A percentile compares a stretch with the other conserved stretches of the same genome.
Conservation (phyloP, 2,329 filamentous ascomycete species). For the Neofusicoccum laricinum region DNA sequence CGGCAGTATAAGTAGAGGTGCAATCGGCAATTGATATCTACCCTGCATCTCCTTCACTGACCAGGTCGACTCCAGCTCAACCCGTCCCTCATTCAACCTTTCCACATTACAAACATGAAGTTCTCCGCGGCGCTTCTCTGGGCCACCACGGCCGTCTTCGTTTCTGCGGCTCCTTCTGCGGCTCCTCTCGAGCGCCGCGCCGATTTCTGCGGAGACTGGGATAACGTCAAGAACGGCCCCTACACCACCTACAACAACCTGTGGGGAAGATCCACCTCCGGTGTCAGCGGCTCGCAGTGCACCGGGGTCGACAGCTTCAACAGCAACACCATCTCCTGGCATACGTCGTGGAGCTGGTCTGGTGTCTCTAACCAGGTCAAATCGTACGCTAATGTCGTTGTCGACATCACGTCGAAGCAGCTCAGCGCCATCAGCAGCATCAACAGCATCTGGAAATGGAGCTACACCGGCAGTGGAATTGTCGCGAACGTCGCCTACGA, state of each 20-base stretch:
- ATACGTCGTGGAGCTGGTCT: slow-evolving; percentile 42
- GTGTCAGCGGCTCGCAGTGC: slow-evolving; percentile 46
- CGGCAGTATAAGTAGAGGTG: background rate
- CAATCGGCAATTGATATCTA: too few relatives aligned
- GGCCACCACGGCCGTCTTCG: slow-evolving; percentile 27
- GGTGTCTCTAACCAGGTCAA: slow-evolving; percentile 39
- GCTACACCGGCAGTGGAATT: slow-evolving; percentile 48
- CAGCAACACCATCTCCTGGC: slow-evolving; percentile 41
- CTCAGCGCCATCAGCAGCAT: slow-evolving; percentile 41
- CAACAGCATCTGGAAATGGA: slow-evolving; percentile 47
- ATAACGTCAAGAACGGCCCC: slow-evolving; percentile 23
- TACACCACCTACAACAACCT: slow-evolving; percentile 41
- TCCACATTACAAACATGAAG: slow-evolving; percentile 24
- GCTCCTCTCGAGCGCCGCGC: slow-evolving; percentile 29
- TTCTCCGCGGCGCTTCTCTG: slow-evolving; percentile 23
- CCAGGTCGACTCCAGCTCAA: background rate
- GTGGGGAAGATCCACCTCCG: slow-evolving; percentile 39
- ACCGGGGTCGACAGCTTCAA: slow-evolving; percentile 40
- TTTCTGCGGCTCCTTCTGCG: slow-evolving; percentile 28
- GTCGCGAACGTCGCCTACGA: slow-evolving; percentile 62
- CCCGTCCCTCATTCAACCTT: background rate
- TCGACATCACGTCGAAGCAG: slow-evolving; percentile 20
- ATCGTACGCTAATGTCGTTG: slow-evolving; percentile 40
- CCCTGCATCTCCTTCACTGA: background rate
- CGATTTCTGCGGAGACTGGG: slow-evolving; percentile 34